These are phyloP conservation scores for Phytophthora colocasiae DNA, from an alignment of 352 stramenopile species.

Conservation along the genomic window DNA sequence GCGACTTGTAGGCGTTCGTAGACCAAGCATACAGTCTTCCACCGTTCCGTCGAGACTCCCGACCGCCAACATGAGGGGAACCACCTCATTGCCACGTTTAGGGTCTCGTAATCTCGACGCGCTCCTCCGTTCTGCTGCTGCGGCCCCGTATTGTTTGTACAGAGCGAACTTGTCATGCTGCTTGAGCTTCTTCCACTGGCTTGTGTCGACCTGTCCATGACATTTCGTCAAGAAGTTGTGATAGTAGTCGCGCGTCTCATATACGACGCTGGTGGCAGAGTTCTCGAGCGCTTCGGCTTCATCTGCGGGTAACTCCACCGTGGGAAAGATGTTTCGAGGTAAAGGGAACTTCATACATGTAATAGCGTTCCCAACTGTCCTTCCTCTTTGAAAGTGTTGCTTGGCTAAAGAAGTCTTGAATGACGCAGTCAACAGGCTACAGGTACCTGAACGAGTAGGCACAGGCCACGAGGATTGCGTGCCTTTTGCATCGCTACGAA, in stretches of 20 bases:
- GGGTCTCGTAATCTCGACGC: constrained; percentile 18
- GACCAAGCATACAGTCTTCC: constrained; percentile 61
- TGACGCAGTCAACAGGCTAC: constrained; percentile 8
- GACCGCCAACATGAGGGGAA: constrained; percentile 45
- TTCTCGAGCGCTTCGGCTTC: constrained; percentile 20
- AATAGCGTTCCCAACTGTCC: not conserved
- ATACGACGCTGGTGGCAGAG: constrained; percentile 28
- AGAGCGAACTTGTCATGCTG: constrained; percentile 37
- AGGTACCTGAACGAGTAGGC: constrained; percentile 8
- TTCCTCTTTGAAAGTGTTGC: not conserved
- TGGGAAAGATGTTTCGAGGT: constrained; percentile 34
- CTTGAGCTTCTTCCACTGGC: constrained; percentile 43
- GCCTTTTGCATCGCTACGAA: constrained; percentile 14
- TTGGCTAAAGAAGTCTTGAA: constrained; percentile 22
- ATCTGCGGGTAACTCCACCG: constrained; percentile 16
- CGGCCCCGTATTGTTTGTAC: constrained; percentile 36
- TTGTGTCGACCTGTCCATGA: constrained; percentile 28
- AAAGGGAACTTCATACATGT: constrained; percentile 37
- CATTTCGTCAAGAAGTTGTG: constrained; percentile 34
- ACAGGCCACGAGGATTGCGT: constrained; percentile 8
- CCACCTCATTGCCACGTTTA: constrained; percentile 18
- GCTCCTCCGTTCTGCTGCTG: constrained; percentile 6
- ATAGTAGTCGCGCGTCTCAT: constrained; percentile 36
- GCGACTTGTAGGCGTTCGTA: constrained; percentile 51
- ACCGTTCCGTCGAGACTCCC: constrained; percentile 50